Evolutionary conservation across 306 rosid species (phyloP).

Genomic region (Clitoria ternatea): DNA sequence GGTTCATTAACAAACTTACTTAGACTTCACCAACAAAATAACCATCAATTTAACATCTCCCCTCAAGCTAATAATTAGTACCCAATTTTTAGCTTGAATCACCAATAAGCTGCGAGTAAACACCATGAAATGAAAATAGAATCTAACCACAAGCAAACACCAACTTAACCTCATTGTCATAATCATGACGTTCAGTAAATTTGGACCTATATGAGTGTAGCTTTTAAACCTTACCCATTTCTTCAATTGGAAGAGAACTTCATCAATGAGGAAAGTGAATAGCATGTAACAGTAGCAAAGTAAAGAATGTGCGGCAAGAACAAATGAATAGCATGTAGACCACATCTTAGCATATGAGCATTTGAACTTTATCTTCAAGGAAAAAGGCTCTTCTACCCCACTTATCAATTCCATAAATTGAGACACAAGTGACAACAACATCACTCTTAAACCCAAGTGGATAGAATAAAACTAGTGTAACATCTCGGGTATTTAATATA

Average conservation of each 20-base stretch:
- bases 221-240: constrained; percentile 72
- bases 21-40: too few relatives aligned
- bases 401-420: constrained; percentile 81
- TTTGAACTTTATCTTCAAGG: constrained; percentile 76
- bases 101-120: too few relatives aligned
- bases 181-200: constrained; percentile 39
- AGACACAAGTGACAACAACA: constrained; percentile 61
- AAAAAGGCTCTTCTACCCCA: constrained; percentile 90
- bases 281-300: constrained; percentile 73
- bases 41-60: too few relatives aligned
- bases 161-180: constrained; percentile 42
- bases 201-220: constrained; percentile 71
- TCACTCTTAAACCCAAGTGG: constrained; percentile 67
- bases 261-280: constrained; percentile 75
- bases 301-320: too few relatives aligned
- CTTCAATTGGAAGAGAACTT: constrained; percentile 84
- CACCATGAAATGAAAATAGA: too few relatives aligned
- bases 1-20: too few relatives aligned
- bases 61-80: too few relatives aligned
- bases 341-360: constrained; percentile 80
- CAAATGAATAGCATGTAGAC: too few relatives aligned
- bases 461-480: constrained; percentile 72
- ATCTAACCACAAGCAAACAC: too few relatives aligned
- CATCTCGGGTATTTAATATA: too few relatives aligned
- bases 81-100: too few relatives aligned